A percentile compares a stretch with the other conserved stretches of the same genome.
Conservation (phyloP, 495 filamentous ascomycete species). For the Bacidia rubella region DNA sequence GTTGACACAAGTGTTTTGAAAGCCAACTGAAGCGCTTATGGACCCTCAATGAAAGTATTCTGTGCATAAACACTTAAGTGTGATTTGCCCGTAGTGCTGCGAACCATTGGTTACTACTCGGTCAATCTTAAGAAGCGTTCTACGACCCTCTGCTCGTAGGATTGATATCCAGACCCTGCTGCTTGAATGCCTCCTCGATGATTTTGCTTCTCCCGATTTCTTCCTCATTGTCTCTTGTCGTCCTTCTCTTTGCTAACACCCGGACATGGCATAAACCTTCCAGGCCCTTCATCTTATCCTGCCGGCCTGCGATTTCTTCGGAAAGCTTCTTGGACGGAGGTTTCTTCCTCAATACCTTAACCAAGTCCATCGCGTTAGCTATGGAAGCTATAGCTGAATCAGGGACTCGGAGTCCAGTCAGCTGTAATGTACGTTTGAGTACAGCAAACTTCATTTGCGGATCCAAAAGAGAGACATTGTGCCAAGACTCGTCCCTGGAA, state of each 20-base stretch:
- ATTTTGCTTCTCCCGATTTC: slow-evolving; percentile 73
- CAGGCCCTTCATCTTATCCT: slow-evolving; percentile 20
- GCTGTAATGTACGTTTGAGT: slow-evolving; percentile 60
- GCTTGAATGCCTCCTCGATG: slow-evolving; percentile 53
- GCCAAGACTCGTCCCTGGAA: slow-evolving; percentile 27
- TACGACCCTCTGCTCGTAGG: not conserved
- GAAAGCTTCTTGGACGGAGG: slow-evolving; percentile 43
- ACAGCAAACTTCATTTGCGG: slow-evolving; percentile 58
- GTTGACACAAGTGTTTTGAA: too few species aligned
- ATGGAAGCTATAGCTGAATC: slow-evolving; percentile 48
- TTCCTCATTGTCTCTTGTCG: slow-evolving; percentile 56
- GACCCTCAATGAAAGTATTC: too few species aligned
- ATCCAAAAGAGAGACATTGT: slow-evolving; percentile 40
- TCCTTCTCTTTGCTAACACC: slow-evolving; percentile 45
- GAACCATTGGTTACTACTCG: too few species aligned
- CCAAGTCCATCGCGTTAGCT: slow-evolving; percentile 39
- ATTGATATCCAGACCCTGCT: not conserved
- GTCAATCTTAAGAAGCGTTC: too few species aligned
- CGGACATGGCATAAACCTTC: slow-evolving; percentile 52
- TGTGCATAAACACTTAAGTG: too few species aligned
- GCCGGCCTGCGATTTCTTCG: slow-evolving; percentile 15
- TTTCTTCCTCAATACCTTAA: slow-evolving; percentile 37
- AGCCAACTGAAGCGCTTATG: too few species aligned
- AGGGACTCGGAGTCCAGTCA: slow-evolving; percentile 59
- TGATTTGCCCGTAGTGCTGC: too few species aligned